Evolutionary conservation across 257 asterid genomes (phyloP).

Genomic region (Rehmannia glutinosa): DNA sequence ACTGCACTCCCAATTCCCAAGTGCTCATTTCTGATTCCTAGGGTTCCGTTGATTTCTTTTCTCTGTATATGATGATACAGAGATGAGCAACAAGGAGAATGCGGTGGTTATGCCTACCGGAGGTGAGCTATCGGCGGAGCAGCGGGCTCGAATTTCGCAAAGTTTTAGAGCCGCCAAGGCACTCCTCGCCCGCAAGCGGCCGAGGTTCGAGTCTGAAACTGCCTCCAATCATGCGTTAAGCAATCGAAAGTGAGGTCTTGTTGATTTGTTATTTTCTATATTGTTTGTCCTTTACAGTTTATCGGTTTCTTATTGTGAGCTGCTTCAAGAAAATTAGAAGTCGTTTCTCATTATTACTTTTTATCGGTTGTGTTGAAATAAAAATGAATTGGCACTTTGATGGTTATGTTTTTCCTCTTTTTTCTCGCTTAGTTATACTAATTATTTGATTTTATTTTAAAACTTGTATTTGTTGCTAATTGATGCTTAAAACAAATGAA

Average conservation of each 20-base stretch:
- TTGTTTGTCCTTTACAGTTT: not conserved
- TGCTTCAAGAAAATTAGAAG: not conserved
- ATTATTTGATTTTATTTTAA: not conserved
- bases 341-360: not conserved
- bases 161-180: slow-evolving; percentile 85
- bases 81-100: slow-evolving; percentile 62
- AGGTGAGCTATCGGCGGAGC: slow-evolving; percentile 76
- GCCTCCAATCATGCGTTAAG: slow-evolving; percentile 7
- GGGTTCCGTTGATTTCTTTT: slow-evolving; percentile 11
- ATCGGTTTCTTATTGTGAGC: not conserved
- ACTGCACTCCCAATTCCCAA: not conserved
- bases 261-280: too few relatives aligned
- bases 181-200: slow-evolving; percentile 71
- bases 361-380: not conserved
- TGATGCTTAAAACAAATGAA: not conserved
- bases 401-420: not conserved
- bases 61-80: slow-evolving; percentile 9
- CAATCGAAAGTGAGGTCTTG: slow-evolving; percentile 29
- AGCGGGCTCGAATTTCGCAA: slow-evolving; percentile 72
- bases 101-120: slow-evolving; percentile 22
- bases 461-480: not conserved
- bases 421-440: not conserved
- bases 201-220: slow-evolving; percentile 22
- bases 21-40: not conserved
- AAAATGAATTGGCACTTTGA: not conserved